These are phyloP conservation scores for Vanderwaltozyma yarrowii DNA, from an alignment of 805 yeast genomes.

Conservation along the genomic window DNA sequence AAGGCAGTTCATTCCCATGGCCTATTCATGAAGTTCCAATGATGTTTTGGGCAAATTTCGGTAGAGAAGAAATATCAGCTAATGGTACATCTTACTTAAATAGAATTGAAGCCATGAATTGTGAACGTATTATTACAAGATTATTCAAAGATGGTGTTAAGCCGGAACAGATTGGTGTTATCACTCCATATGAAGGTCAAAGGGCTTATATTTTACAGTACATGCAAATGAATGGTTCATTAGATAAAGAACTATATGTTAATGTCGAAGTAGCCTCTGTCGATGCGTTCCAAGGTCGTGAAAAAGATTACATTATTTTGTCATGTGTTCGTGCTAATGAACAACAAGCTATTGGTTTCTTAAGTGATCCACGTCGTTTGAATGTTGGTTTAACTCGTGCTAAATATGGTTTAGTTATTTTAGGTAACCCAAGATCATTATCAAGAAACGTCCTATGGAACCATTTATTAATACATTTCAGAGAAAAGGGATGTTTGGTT, in stretches of 20 bases:
- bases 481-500: constrained; percentile 79
- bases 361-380: constrained; percentile 75
- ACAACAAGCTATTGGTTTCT: constrained; percentile 65
- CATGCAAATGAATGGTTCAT: constrained; percentile 60
- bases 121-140: constrained; percentile 65
- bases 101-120: constrained; percentile 81
- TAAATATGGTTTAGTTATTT: constrained; percentile 63
- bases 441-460: constrained; percentile 69
- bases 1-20: constrained; percentile 73
- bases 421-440: constrained; percentile 78
- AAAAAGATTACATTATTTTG: constrained; percentile 84
- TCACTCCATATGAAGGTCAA: constrained; percentile 94
- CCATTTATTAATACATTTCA: constrained; percentile 60
- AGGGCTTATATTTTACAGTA: constrained; percentile 71
- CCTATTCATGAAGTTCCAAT: constrained; percentile 76
- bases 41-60: constrained; percentile 91
- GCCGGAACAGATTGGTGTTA: constrained; percentile 80
- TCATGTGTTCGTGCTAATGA: constrained; percentile 91
- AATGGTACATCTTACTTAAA: constrained; percentile 76
- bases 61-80: constrained; percentile 78
- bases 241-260: constrained; percentile 53
- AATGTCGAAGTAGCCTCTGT: constrained; percentile 88
- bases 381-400: constrained; percentile 90
- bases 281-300: constrained; percentile 98
- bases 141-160: constrained; percentile 67